Percentiles rank a stretch among this genome's conserved stretches.
These are phyloP conservation scores for Annulohypoxylon stygium DNA, from an alignment of 495 filamentous ascomycete genomes.

Conservation along the genomic window DNA sequence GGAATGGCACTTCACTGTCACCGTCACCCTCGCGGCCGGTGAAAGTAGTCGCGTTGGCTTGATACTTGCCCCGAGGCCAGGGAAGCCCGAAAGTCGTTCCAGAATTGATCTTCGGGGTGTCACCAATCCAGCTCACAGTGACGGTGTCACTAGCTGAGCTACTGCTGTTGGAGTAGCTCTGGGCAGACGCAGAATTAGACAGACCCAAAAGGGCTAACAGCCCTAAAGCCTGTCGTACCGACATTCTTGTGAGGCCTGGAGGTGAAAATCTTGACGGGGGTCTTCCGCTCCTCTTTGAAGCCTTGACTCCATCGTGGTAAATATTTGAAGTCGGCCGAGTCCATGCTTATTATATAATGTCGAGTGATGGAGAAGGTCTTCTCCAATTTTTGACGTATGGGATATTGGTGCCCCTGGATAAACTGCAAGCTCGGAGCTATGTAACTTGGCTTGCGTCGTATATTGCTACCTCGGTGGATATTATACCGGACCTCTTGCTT, in stretches of 20 bases:
- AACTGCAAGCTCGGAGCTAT: conserved; percentile 26
- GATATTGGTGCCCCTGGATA: conserved; percentile 25
- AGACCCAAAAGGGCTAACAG: conserved; percentile 11
- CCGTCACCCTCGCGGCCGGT: conserved; percentile 41
- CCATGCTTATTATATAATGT: conserved; percentile 29
- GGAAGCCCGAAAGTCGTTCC: conserved; percentile 61
- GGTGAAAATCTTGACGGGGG: conserved; percentile 8
- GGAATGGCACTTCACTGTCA: conserved; percentile 48
- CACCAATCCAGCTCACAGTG: conserved; percentile 57
- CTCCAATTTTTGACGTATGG: conserved; percentile 30
- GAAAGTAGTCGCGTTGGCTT: conserved; percentile 50
- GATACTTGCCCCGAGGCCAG: conserved; percentile 58
- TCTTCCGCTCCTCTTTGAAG: conserved; percentile 7
- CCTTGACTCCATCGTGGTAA: conserved; percentile 19
- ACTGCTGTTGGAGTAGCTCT: conserved; percentile 23
- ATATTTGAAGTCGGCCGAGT: not conserved
- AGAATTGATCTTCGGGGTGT: conserved; percentile 47
- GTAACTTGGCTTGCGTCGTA: conserved; percentile 34
- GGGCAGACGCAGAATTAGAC: conserved; percentile 22
- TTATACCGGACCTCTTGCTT: conserved; percentile 40
- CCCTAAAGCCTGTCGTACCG: conserved; percentile 1
- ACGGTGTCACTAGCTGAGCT: conserved; percentile 35
- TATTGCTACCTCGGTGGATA: conserved; percentile 43
- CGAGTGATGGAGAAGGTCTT: not conserved
- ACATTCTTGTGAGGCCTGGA: conserved; percentile 13